Evolutionary conservation across 2,329 filamentous ascomycete species (phyloP).

Genomic region (Cucurbitaria berberidis): DNA sequence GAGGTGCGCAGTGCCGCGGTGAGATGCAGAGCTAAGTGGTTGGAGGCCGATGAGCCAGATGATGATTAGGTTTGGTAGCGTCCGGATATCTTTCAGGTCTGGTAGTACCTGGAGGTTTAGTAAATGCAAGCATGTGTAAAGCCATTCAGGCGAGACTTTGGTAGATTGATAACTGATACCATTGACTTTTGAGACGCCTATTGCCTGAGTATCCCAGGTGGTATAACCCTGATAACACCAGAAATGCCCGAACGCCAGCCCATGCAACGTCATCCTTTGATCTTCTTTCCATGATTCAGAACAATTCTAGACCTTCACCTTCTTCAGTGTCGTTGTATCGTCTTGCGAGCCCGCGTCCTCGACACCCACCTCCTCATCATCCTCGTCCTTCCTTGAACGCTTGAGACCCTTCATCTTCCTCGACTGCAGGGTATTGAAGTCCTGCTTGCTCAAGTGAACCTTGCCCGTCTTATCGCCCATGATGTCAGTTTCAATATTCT

Average conservation of each 20-base stretch:
- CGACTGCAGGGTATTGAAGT: constrained; percentile 85
- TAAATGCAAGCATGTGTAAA: not conserved
- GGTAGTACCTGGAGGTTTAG: not conserved
- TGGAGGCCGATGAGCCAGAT: constrained; percentile 65
- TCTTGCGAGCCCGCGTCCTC: constrained; percentile 32
- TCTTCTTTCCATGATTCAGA: not conserved
- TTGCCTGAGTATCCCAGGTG: constrained; percentile 9
- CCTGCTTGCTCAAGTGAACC: constrained; percentile 89
- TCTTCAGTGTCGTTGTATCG: constrained; percentile 35
- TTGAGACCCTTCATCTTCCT: constrained; percentile 99
- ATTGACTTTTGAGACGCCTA: constrained; percentile 6
- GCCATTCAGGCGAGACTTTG: not conserved
- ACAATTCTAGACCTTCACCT: constrained; percentile 23
- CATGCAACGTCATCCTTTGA: constrained; percentile 27
- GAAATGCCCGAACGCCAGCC: constrained; percentile 37
- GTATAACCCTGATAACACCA: constrained; percentile 31
- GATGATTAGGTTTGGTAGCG: constrained; percentile 44
- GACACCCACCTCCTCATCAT: constrained; percentile 42
- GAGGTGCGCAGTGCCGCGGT: constrained; percentile 68
- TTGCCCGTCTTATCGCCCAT: constrained; percentile 97
- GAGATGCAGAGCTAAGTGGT: constrained; percentile 65
- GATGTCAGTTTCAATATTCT: constrained; percentile 90
- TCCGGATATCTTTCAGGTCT: not conserved
- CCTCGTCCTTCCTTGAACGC: constrained; percentile 63
- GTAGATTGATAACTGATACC: not conserved